A percentile compares a stretch with the other conserved stretches of the same genome.
These are phyloP conservation scores for Phyllosticta ampelicida DNA, from an alignment of 2,329 filamentous ascomycete species.

Conservation along the genomic window DNA sequence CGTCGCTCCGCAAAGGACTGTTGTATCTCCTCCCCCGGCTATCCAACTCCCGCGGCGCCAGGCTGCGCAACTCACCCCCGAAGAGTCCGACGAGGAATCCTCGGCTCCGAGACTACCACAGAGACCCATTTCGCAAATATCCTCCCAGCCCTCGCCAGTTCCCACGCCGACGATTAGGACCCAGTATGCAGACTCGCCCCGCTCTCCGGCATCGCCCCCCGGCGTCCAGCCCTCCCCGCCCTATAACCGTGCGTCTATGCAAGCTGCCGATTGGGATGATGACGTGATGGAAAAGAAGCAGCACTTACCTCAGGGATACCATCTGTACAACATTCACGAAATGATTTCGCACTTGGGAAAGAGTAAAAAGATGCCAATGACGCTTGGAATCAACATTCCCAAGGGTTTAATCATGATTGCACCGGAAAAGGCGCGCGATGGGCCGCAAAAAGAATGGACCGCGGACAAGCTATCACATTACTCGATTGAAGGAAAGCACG, in stretches of 20 bases:
- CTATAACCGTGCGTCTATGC: slow-evolving; percentile 28
- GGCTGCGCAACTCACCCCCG: slow-evolving; percentile 47
- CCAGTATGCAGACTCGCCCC: slow-evolving; percentile 19
- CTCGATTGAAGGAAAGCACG: slow-evolving; percentile 94
- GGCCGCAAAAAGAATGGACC: slow-evolving; percentile 81
- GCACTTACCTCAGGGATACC: slow-evolving; percentile 49
- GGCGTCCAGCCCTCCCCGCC: slow-evolving; percentile 46
- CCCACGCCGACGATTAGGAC: slow-evolving; percentile 28
- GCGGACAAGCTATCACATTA: slow-evolving; percentile 96
- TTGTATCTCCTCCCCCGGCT: slow-evolving; percentile 36
- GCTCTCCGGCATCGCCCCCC: slow-evolving; percentile 1
- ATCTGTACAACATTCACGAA: slow-evolving; percentile 94
- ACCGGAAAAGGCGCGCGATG: slow-evolving; percentile 73
- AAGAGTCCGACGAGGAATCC: slow-evolving; percentile 57
- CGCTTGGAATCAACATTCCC: slow-evolving; percentile 80
- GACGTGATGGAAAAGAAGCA: slow-evolving; percentile 33
- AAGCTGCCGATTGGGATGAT: slow-evolving; percentile 27
- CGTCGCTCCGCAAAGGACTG: slow-evolving; percentile 6
- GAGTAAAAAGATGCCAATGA: slow-evolving; percentile 97
- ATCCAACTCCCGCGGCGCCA: slow-evolving; percentile 38
- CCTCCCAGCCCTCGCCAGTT: slow-evolving; percentile 38
- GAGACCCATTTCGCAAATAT: slow-evolving; percentile 47
- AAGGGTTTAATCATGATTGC: slow-evolving; percentile 85
- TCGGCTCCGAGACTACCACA: slow-evolving; percentile 50
- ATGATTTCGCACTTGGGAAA: slow-evolving; percentile 97